These are phyloP conservation scores for Fusarium piperis DNA, from an alignment of 2,329 filamentous ascomycete species.

Conservation along the genomic window DNA sequence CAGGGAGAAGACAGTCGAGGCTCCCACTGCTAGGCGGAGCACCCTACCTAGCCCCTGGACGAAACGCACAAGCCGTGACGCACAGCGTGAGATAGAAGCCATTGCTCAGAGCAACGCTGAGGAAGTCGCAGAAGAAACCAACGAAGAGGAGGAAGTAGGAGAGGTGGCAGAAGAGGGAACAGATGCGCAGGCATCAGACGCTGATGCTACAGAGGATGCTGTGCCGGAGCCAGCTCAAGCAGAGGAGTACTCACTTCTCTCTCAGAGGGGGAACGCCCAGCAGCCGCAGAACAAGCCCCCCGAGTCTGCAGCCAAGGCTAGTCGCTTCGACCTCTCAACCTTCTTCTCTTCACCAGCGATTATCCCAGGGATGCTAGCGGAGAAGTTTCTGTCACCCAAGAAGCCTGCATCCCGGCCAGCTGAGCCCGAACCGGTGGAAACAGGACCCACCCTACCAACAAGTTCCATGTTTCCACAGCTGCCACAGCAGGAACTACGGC, in stretches of 20 bases:
- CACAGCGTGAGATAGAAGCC: slow-evolving; percentile 11
- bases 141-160: slow-evolving; percentile 1
- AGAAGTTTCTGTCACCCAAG: slow-evolving; percentile 44
- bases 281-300: slow-evolving; percentile 21
- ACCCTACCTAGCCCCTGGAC: slow-evolving; percentile 54
- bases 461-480: slow-evolving; percentile 54
- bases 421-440: slow-evolving; percentile 30
- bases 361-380: slow-evolving; percentile 48
- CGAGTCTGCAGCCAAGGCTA: slow-evolving; percentile 42
- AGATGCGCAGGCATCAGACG: slow-evolving; percentile 8
- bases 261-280: slow-evolving; percentile 39
- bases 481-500: slow-evolving; percentile 46
- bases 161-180: slow-evolving; percentile 6
- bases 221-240: slow-evolving; percentile 32
- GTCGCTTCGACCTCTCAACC: slow-evolving; percentile 58
- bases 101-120: neutral
- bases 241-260: slow-evolving; percentile 59
- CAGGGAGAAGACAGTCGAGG: slow-evolving; percentile 38
- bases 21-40: slow-evolving; percentile 34
- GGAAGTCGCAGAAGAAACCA: neutral
- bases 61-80: slow-evolving; percentile 33
- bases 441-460: slow-evolving; percentile 43
- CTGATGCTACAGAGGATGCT: slow-evolving; percentile 22
- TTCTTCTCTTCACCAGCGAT: slow-evolving; percentile 68
- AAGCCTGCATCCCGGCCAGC: slow-evolving; percentile 24